Evolutionary conservation across 306 rosid genomes (phyloP).

Genomic region (Elaeagnus macrophylla): DNA sequence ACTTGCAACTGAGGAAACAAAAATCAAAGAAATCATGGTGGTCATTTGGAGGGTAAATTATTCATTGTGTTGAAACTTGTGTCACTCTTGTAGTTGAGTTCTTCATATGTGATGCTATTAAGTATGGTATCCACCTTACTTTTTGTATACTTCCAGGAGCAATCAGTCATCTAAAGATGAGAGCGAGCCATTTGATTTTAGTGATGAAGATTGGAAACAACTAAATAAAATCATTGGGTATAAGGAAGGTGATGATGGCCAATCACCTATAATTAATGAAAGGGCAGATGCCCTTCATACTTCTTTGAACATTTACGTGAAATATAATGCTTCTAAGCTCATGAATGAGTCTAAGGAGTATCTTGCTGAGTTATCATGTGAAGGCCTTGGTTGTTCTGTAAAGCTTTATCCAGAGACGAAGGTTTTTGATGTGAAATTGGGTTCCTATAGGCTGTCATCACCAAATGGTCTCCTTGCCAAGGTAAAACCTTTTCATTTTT

Average conservation of each 20-base stretch:
- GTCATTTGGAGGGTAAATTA: slow-evolving; percentile 68
- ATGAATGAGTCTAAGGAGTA: slow-evolving; percentile 57
- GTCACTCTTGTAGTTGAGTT: slow-evolving; percentile 1
- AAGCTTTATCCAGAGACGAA: slow-evolving; percentile 87
- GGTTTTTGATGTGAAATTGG: slow-evolving; percentile 71
- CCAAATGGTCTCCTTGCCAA: slow-evolving; percentile 89
- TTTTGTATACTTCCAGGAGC: slow-evolving; percentile 38
- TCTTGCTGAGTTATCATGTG: slow-evolving; percentile 89
- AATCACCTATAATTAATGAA: slow-evolving; percentile 29
- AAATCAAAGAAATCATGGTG: slow-evolving; percentile 72
- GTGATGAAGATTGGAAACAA: slow-evolving; percentile 82
- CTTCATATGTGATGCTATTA: neutral
- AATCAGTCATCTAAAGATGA: slow-evolving; percentile 56
- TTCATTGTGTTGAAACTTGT: slow-evolving; percentile 9
- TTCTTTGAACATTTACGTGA: slow-evolving; percentile 70
- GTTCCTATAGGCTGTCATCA: slow-evolving; percentile 75
- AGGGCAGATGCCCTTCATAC: slow-evolving; percentile 71
- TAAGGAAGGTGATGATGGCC: slow-evolving; percentile 64
- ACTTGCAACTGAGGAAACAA: slow-evolving; percentile 39
- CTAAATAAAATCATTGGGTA: slow-evolving; percentile 88
- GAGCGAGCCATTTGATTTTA: slow-evolving; percentile 57
- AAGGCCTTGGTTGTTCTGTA: slow-evolving; percentile 65
- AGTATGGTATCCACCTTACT: slow-evolving; percentile 10
- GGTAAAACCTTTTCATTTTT: slow-evolving; percentile 35
- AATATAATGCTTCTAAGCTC: slow-evolving; percentile 87